Conservation (phyloP, 192 early-diverging fungal genomes). For the Pilaira anomala region DNA sequence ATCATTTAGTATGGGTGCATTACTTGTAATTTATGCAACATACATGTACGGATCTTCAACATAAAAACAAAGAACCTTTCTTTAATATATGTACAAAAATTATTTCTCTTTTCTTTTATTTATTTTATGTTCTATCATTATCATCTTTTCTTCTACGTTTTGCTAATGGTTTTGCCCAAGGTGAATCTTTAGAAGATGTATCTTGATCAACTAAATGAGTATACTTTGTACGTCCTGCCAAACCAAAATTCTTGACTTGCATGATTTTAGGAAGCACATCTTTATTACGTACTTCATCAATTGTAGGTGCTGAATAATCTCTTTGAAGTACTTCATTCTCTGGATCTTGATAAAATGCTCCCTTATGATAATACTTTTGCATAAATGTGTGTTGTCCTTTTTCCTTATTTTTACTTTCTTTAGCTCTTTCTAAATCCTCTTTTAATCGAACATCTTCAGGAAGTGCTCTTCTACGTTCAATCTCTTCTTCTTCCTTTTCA, state of each 20-base stretch:
- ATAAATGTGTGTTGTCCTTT: slow-evolving; percentile 55
- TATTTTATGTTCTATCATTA: neutral
- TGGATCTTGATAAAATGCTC: slow-evolving; percentile 74
- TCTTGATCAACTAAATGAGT: slow-evolving; percentile 84
- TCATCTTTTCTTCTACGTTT: slow-evolving; percentile 12
- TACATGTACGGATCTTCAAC: slow-evolving; percentile 56
- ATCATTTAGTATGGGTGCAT: slow-evolving; percentile 68
- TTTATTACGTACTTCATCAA: slow-evolving; percentile 60
- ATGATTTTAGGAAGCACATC: slow-evolving; percentile 79
- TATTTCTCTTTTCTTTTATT: neutral
- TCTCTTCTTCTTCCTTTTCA: slow-evolving; percentile 74
- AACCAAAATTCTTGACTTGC: slow-evolving; percentile 91
- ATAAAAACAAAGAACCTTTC: neutral
- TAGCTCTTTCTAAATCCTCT: slow-evolving; percentile 66
- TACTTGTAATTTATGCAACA: slow-evolving; percentile 67
- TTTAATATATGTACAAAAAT: neutral
- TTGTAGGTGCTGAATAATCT: slow-evolving; percentile 70
- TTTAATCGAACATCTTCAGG: slow-evolving; percentile 77
- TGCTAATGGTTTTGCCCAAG: slow-evolving; percentile 28
- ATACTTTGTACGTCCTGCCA: slow-evolving; percentile 82
- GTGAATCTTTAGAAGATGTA: slow-evolving; percentile 48
- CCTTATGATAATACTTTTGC: slow-evolving; percentile 87
- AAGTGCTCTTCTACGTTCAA: slow-evolving; percentile 75
- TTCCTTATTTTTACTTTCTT: slow-evolving; percentile 59
- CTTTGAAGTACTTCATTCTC: slow-evolving; percentile 57